A percentile compares a stretch with the other conserved stretches of the same genome.
phyloP scores from a whole-genome alignment of 257 asterid species.

The Fraxinus quadrangulata region DNA sequence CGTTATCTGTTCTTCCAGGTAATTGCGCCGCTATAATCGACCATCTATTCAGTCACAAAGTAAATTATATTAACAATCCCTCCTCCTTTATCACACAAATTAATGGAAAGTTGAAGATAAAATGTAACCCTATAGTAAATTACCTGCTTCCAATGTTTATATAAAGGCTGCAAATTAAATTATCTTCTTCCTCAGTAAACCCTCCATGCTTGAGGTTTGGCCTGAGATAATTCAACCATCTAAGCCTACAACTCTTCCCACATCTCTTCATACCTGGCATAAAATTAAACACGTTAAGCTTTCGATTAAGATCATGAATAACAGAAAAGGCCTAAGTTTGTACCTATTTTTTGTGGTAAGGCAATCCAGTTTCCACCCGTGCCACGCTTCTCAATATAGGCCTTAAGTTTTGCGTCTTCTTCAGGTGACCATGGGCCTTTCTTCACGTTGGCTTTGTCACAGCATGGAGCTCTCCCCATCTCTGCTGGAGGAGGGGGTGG shows the following conservation, averaged over 20 bases:
- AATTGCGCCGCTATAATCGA: constrained; percentile 42
- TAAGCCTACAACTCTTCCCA: constrained; percentile 45
- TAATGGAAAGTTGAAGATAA: not conserved
- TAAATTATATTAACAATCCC: not conserved
- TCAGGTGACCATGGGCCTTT: constrained; percentile 46
- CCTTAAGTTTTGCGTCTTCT: constrained; percentile 41
- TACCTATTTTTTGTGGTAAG: constrained; percentile 42
- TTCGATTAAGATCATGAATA: not conserved
- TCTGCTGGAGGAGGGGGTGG: too few species aligned
- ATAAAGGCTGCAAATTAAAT: constrained; percentile 39
- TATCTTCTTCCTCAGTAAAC: constrained; percentile 45
- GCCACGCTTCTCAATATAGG: constrained; percentile 37
- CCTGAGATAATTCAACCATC: constrained; percentile 47
- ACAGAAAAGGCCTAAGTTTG: not conserved
- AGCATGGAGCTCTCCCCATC: constrained; percentile 57
- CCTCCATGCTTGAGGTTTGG: constrained; percentile 51
- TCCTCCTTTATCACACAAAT: not conserved
- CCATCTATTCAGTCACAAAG: constrained; percentile 30
- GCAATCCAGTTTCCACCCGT: constrained; percentile 49
- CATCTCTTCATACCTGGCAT: constrained; percentile 41
- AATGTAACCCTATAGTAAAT: too few species aligned
- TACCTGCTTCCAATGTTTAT: constrained; percentile 45
- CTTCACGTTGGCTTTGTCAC: constrained; percentile 45
- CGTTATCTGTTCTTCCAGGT: constrained; percentile 46
- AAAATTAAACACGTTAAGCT: not conserved